These are phyloP conservation scores for Teratosphaeria gauchensis DNA, from an alignment of 2,329 filamentous ascomycete genomes.

Conservation along the genomic window DNA sequence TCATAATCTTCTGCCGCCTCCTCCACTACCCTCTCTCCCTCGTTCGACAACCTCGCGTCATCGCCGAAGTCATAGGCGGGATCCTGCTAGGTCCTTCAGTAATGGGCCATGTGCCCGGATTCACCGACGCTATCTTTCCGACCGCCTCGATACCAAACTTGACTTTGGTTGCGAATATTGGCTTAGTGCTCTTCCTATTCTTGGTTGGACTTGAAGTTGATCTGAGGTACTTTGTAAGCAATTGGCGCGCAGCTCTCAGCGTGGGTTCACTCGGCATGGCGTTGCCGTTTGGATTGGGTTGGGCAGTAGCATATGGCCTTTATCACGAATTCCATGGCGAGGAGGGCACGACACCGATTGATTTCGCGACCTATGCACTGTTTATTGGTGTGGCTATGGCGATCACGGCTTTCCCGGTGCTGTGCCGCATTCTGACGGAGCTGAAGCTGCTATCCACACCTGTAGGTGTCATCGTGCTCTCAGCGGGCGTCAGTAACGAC, in stretches of 20 bases:
- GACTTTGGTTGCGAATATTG: slow-evolving; percentile 70
- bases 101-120: slow-evolving; percentile 76
- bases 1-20: slow-evolving; percentile 64
- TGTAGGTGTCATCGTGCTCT: slow-evolving; percentile 80
- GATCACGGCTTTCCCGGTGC: slow-evolving; percentile 82
- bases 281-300: slow-evolving; percentile 73
- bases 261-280: slow-evolving; percentile 73
- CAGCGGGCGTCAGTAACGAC: slow-evolving; percentile 88
- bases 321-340: slow-evolving; percentile 62
- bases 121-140: slow-evolving; percentile 69
- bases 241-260: slow-evolving; percentile 69
- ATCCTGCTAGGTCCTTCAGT: slow-evolving; percentile 80
- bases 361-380: slow-evolving; percentile 55
- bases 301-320: slow-evolving; percentile 69
- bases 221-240: slow-evolving; percentile 62
- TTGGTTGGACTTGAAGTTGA: slow-evolving; percentile 83
- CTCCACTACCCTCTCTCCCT: slow-evolving; percentile 69
- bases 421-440: slow-evolving; percentile 88
- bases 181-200: slow-evolving; percentile 77
- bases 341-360: slow-evolving; percentile 45
- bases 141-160: slow-evolving; percentile 63
- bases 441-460: slow-evolving; percentile 73
- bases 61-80: slow-evolving; percentile 76
- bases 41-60: slow-evolving; percentile 70
- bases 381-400: slow-evolving; percentile 91